Evolutionary conservation across 306 rosid species (phyloP).

Genomic region (Vigna reflexopilosa): DNA sequence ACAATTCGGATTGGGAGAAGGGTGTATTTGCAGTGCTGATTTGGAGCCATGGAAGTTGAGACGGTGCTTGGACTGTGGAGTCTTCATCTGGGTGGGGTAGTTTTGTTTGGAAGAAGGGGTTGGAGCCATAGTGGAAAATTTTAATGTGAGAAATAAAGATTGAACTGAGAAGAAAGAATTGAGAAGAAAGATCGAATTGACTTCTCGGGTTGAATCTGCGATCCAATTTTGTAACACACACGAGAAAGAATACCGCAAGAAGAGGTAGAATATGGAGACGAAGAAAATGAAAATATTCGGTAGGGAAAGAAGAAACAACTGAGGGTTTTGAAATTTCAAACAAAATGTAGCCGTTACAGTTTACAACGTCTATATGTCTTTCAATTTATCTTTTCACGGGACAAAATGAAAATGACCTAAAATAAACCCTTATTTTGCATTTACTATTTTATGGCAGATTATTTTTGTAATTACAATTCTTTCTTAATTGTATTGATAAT

Average conservation of each 20-base stretch:
- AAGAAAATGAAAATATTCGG: constrained; percentile 16
- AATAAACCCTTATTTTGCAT: background rate
- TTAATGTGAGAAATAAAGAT: background rate
- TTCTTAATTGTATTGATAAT: no score
- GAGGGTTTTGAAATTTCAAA: constrained; percentile 49
- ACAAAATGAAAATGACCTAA: background rate
- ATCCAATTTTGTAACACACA: constrained; percentile 18
- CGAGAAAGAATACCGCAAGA: constrained; percentile 35
- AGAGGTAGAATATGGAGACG: background rate
- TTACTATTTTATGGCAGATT: no score
- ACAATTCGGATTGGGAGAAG: constrained; percentile 60
- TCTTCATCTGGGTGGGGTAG: constrained; percentile 60
- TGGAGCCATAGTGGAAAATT: constrained; percentile 67
- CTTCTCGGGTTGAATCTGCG: constrained; percentile 16
- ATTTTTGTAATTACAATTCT: no score
- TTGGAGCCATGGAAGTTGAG: constrained; percentile 64
- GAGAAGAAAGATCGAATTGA: constrained; percentile 53
- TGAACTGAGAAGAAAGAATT: constrained; percentile 41
- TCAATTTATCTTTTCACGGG: constrained; percentile 21
- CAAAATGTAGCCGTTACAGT: constrained; percentile 77
- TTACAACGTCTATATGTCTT: constrained; percentile 59
- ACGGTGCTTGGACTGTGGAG: constrained; percentile 89
- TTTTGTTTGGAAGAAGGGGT: constrained; percentile 88
- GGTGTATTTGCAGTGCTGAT: constrained; percentile 50
- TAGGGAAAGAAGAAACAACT: constrained; percentile 23